Percentiles rank a stretch among this genome's conserved stretches.
These are phyloP conservation scores for Globisporangium alternatum DNA, from an alignment of 352 stramenopile genomes.

Conservation along the genomic window DNA sequence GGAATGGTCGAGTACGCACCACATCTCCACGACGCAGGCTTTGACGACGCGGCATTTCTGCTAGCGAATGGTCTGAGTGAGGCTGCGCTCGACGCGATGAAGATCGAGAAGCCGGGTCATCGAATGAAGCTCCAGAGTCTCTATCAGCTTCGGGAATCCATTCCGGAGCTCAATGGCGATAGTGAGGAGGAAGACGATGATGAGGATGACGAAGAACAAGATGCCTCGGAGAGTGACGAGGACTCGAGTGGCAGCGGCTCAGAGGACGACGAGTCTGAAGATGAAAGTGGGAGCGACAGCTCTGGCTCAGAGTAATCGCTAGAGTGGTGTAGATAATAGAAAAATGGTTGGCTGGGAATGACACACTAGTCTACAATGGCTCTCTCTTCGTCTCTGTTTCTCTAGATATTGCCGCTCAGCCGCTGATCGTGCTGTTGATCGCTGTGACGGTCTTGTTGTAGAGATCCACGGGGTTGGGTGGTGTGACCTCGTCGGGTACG, in stretches of 20 bases:
- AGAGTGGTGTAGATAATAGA: background rate
- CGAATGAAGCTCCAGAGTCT: conserved; percentile 61
- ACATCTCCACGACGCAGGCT: conserved; percentile 48
- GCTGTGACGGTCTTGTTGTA: conserved; percentile 77
- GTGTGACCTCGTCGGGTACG: conserved; percentile 81
- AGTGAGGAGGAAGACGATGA: conserved; percentile 24
- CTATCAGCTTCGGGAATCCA: conserved; percentile 62
- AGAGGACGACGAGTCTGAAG: conserved; percentile 20
- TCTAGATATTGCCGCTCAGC: background rate
- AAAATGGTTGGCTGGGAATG: background rate
- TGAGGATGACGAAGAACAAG: conserved; percentile 13
- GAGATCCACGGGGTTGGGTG: conserved; percentile 60
- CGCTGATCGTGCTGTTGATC: conserved; percentile 55
- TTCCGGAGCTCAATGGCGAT: conserved; percentile 19
- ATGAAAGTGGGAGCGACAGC: conserved; percentile 1
- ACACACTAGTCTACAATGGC: conserved; percentile 8
- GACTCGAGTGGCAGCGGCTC: conserved; percentile 7
- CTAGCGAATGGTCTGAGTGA: conserved; percentile 45
- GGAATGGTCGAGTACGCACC: conserved; percentile 61
- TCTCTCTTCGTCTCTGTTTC: background rate
- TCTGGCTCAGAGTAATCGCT: conserved; percentile 5
- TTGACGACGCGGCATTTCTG: conserved; percentile 68
- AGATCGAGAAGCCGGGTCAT: conserved; percentile 67
- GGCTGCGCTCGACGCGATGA: conserved; percentile 48
- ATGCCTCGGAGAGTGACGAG: conserved; percentile 12